Percentiles rank a stretch among this genome's conserved stretches.
Conservation (phyloP, 768 basidiomycete species). For the Leccinum aurantiacum region DNA sequence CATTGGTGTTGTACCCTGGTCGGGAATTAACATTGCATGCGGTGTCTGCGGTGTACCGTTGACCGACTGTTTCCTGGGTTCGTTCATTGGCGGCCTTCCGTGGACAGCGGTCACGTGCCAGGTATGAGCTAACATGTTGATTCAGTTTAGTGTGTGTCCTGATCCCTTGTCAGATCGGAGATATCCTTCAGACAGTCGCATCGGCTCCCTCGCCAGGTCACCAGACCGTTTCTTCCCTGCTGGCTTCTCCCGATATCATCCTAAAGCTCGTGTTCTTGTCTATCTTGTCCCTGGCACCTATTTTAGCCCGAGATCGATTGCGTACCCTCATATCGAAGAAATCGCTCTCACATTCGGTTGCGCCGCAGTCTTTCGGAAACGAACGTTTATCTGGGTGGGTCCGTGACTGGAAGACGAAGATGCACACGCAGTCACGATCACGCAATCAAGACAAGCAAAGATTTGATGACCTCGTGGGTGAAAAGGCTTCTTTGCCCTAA, state of each 20-base stretch:
- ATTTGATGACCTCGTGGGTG: constrained; percentile 52
- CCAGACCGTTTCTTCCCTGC: constrained; percentile 80
- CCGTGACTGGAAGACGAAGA: constrained; percentile 65
- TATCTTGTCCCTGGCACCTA: constrained; percentile 82
- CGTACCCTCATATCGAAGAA: constrained; percentile 51
- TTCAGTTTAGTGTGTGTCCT: constrained; percentile 16
- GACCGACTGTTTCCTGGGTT: constrained; percentile 72
- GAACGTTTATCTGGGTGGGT: constrained; percentile 55
- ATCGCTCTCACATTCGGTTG: constrained; percentile 24
- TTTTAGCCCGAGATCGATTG: constrained; percentile 70
- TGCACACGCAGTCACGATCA: constrained; percentile 54
- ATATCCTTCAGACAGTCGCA: constrained; percentile 83
- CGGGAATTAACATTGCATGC: constrained; percentile 94
- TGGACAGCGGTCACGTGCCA: constrained; percentile 94
- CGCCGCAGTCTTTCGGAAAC: constrained; percentile 22
- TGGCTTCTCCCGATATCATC: constrained; percentile 81
- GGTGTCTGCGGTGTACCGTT: constrained; percentile 85
- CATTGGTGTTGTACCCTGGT: constrained; percentile 94
- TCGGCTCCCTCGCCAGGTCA: constrained; percentile 66
- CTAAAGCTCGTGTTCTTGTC: constrained; percentile 82
- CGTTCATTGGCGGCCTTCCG: constrained; percentile 81
- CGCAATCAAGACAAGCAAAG: constrained; percentile 46
- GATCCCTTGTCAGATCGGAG: constrained; percentile 61
- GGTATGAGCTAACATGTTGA: constrained; percentile 41
- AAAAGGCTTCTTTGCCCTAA: constrained; percentile 43